phyloP scores from a whole-genome alignment of 2,329 filamentous ascomycete species.

The Trichophyton equinum region DNA sequence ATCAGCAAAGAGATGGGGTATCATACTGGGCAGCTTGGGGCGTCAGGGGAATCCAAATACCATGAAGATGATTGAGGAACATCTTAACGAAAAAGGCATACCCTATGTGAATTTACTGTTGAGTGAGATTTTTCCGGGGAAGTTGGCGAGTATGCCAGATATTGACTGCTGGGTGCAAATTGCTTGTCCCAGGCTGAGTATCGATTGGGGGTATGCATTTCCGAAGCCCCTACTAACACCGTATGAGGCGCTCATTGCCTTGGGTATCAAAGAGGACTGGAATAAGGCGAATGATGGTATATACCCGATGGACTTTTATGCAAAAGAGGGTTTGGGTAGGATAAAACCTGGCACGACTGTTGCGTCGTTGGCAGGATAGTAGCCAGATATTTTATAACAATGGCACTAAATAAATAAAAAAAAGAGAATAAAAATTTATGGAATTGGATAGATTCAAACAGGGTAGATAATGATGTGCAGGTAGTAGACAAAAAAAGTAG shows the following conservation, averaged over 20 bases:
- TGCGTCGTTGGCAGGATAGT: conserved; percentile 5
- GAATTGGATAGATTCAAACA: not conserved
- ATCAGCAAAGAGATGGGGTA: conserved; percentile 74
- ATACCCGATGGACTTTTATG: conserved; percentile 99
- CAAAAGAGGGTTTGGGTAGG: conserved; percentile 75
- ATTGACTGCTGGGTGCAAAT: conserved; percentile 98
- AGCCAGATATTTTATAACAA: not conserved
- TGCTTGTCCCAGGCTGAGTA: conserved; percentile 88
- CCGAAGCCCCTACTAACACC: conserved; percentile 76
- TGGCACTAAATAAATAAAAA: too few species aligned
- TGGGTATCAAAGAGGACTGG: conserved; percentile 69
- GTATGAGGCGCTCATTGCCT: conserved; percentile 85
- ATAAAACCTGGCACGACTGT: conserved; percentile 39
- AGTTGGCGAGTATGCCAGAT: conserved; percentile 82
- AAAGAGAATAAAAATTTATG: not conserved
- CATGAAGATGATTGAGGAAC: conserved; percentile 69
- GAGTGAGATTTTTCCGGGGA: conserved; percentile 92
- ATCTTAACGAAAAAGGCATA: conserved; percentile 57
- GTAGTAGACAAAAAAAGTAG: not conserved
- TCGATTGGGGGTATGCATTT: conserved; percentile 98
- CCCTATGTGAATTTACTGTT: conserved; percentile 76
- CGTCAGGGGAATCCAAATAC: conserved; percentile 94
- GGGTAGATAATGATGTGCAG: not conserved
- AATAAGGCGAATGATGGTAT: conserved; percentile 47
- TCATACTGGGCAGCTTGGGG: conserved; percentile 85